Evolutionary conservation across 2,329 filamentous ascomycete species (phyloP).

Genomic region (Fusarium sp.): DNA sequence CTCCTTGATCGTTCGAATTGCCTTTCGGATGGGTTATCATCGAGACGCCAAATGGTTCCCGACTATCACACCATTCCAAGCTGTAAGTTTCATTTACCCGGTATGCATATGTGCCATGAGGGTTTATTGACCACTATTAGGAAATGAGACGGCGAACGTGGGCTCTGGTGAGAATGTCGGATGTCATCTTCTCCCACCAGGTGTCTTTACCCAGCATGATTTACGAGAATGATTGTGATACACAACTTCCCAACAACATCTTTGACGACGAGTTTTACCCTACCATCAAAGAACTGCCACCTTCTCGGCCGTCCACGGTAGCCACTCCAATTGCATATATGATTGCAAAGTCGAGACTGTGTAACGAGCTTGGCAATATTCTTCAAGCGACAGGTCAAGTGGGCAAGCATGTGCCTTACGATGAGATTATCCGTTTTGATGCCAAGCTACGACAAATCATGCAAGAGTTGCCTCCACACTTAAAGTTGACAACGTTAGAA

Average conservation of each 20-base stretch:
- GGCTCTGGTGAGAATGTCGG: slow-evolving; percentile 78
- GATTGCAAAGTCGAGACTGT: slow-evolving; percentile 78
- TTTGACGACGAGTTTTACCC: slow-evolving; percentile 85
- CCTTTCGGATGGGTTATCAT: slow-evolving; percentile 81
- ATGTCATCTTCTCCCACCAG: slow-evolving; percentile 83
- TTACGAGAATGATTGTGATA: slow-evolving; percentile 79
- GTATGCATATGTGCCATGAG: background rate
- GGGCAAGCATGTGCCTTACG: slow-evolving; percentile 68
- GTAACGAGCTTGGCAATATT: slow-evolving; percentile 77
- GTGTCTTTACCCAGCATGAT: slow-evolving; percentile 76
- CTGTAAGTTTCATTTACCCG: slow-evolving; percentile 58
- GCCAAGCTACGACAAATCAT: slow-evolving; percentile 70
- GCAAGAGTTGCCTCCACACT: slow-evolving; percentile 80
- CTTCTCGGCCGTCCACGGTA: slow-evolving; percentile 74
- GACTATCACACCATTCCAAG: slow-evolving; percentile 78
- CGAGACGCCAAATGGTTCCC: slow-evolving; percentile 81
- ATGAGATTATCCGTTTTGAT: slow-evolving; percentile 74
- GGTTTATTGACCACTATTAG: slow-evolving; percentile 48
- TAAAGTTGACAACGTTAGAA: slow-evolving; percentile 80
- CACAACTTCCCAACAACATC: slow-evolving; percentile 79
- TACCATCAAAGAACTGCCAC: slow-evolving; percentile 74
- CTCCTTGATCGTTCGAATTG: slow-evolving; percentile 67
- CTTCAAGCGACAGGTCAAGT: slow-evolving; percentile 72
- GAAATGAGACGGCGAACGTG: slow-evolving; percentile 79
- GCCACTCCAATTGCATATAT: slow-evolving; percentile 83